These are phyloP conservation scores for Penstemon newberryi DNA, from an alignment of 257 asterid genomes.

Conservation along the genomic window DNA sequence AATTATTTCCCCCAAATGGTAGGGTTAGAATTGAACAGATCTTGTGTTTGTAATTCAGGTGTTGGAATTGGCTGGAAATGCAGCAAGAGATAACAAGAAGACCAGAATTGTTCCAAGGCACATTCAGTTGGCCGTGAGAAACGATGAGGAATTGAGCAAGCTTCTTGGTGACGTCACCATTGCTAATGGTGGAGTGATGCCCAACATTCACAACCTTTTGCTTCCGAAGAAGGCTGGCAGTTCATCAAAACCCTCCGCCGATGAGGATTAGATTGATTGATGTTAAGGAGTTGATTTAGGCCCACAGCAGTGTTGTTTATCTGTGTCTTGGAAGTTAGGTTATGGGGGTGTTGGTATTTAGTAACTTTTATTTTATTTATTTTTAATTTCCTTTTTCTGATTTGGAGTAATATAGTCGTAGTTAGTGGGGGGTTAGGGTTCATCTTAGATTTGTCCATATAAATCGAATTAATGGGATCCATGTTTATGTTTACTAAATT, in stretches of 20 bases:
- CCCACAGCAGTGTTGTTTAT: background rate
- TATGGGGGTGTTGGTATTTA: slow-evolving; percentile 2
- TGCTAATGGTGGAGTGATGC: slow-evolving; percentile 44
- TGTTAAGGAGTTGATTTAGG: background rate
- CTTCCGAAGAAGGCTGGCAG: slow-evolving; percentile 41
- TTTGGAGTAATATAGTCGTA: slow-evolving; percentile 1
- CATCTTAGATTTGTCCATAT: slow-evolving; percentile 31
- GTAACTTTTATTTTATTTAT: background rate
- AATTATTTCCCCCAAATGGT: background rate
- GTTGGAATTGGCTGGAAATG: slow-evolving; percentile 43
- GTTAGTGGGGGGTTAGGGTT: slow-evolving; percentile 7
- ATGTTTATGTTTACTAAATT: background rate
- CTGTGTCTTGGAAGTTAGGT: slow-evolving; percentile 1
- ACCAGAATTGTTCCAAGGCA: slow-evolving; percentile 41
- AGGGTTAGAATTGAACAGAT: too few relatives aligned
- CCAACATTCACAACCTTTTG: slow-evolving; percentile 42
- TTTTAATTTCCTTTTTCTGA: background rate
- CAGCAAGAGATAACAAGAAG: slow-evolving; percentile 45
- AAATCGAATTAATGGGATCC: slow-evolving; percentile 6
- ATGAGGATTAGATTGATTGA: slow-evolving; percentile 28
- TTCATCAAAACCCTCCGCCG: slow-evolving; percentile 36
- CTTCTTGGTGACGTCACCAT: slow-evolving; percentile 41
- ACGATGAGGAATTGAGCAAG: slow-evolving; percentile 41
- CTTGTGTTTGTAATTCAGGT: slow-evolving; percentile 19
- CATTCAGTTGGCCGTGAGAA: slow-evolving; percentile 42